A percentile compares a stretch with the other conserved stretches of the same genome.
These are phyloP conservation scores for Parvularia atlantis DNA, from an alignment of 78 protist genomes.

Conservation along the genomic window DNA sequence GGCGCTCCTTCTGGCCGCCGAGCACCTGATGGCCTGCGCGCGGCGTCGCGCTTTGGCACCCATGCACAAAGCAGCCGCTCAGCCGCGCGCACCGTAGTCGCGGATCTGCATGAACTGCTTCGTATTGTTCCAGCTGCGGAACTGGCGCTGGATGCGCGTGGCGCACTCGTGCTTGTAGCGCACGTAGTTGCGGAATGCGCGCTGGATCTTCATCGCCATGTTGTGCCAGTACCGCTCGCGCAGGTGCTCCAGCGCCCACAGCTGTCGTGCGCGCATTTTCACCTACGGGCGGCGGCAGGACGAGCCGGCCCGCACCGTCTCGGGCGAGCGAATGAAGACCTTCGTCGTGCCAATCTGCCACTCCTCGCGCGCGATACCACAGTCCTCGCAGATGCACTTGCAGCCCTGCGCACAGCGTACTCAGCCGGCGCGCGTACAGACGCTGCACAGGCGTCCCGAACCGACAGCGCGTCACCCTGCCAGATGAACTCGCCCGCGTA, in stretches of 20 bases:
- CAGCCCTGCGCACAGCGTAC: not conserved
- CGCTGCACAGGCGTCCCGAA: not conserved
- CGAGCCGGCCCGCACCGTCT: constrained; percentile 7
- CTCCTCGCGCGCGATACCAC: constrained; percentile 13
- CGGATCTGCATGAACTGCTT: not conserved
- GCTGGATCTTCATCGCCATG: constrained; percentile 22
- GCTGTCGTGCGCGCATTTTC: constrained; percentile 3
- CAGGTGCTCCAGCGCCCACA: constrained; percentile 18
- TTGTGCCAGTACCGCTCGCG: constrained; percentile 10
- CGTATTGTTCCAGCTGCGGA: not conserved
- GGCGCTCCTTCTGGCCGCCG: constrained; percentile 2
- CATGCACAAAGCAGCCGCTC: not conserved
- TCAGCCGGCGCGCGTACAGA: not conserved
- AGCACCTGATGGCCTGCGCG: not conserved
- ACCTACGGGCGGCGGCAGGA: not conserved
- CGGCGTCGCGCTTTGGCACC: not conserved
- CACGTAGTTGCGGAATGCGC: not conserved
- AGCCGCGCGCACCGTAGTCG: not conserved
- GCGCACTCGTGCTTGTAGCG: not conserved
- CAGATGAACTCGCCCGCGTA: constrained; percentile 20
- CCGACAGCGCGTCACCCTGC: constrained; percentile 5
- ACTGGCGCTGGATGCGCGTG: not conserved
- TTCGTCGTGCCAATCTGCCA: constrained; percentile 50
- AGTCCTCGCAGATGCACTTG: not conserved
- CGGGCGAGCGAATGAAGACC: constrained; percentile 13